phyloP scores from a whole-genome alignment of 495 filamentous ascomycete species.

The Filosporella fistucella region DNA sequence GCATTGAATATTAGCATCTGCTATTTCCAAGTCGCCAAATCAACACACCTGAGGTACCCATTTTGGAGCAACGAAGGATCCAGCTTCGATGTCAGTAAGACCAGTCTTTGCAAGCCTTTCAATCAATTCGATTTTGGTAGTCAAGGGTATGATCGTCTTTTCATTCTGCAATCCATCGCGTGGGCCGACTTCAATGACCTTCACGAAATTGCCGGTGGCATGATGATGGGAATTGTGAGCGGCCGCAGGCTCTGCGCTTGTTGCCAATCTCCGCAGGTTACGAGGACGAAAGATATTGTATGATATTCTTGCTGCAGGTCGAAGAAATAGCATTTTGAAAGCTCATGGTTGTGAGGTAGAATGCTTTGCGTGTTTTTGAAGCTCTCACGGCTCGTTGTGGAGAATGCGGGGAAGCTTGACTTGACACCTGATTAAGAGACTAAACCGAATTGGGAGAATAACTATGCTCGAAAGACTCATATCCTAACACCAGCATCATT shows the following conservation, averaged over 20 bases:
- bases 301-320: slow-evolving; percentile 7
- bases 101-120: slow-evolving; percentile 78
- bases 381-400: no score
- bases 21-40: background rate
- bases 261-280: slow-evolving; percentile 15
- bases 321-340: slow-evolving; percentile 14
- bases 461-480: no score
- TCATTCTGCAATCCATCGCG: slow-evolving; percentile 97
- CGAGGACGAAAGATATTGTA: slow-evolving; percentile 4
- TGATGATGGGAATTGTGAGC: slow-evolving; percentile 9
- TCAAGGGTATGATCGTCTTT: slow-evolving; percentile 72
- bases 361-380: no score
- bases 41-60: slow-evolving; percentile 87
- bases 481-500: no score
- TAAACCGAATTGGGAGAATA: no score
- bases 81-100: slow-evolving; percentile 84
- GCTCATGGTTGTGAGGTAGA: slow-evolving; percentile 4
- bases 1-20: slow-evolving; percentile 8
- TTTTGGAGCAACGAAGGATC: slow-evolving; percentile 92
- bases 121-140: slow-evolving; percentile 84
- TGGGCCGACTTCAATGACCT: slow-evolving; percentile 88
- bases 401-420: no score
- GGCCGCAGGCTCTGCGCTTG: slow-evolving; percentile 11
- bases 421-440: no score
- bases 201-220: slow-evolving; percentile 30